These are phyloP conservation scores for Apiospora malaysiana DNA, from an alignment of 2,329 filamentous ascomycete genomes.

Conservation along the genomic window DNA sequence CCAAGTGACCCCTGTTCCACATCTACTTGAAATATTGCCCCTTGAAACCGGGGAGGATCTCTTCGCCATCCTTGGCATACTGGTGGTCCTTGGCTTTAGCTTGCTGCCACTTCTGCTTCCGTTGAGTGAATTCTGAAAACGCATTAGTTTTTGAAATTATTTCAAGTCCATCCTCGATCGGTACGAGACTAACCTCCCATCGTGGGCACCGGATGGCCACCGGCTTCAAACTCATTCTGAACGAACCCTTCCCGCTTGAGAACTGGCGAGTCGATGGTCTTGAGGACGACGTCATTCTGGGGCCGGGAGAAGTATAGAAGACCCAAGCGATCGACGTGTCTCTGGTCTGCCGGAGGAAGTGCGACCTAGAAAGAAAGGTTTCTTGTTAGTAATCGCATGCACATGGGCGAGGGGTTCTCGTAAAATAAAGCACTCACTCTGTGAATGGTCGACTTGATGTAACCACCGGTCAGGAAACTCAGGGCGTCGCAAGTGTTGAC, in stretches of 20 bases:
- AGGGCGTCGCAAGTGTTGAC: conserved; percentile 55
- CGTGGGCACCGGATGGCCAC: conserved; percentile 37
- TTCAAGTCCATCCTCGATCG: not conserved
- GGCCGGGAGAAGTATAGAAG: conserved; percentile 57
- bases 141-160: not conserved
- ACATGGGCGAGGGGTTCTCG: no score
- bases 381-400: not conserved
- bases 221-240: conserved; percentile 46
- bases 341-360: conserved; percentile 47
- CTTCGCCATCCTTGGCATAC: conserved; percentile 36
- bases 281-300: conserved; percentile 45
- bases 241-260: conserved; percentile 41
- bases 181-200: conserved; percentile 38
- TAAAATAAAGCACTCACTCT: conserved; percentile 28
- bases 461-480: conserved; percentile 52
- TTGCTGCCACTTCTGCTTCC: conserved; percentile 47
- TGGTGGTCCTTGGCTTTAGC: conserved; percentile 34
- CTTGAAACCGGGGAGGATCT: conserved; percentile 44
- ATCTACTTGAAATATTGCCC: conserved; percentile 30
- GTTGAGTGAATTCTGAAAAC: conserved; percentile 40
- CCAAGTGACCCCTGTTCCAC: no score
- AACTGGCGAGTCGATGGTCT: conserved; percentile 45
- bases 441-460: conserved; percentile 46
- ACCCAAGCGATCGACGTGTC: conserved; percentile 53
- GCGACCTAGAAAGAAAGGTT: conserved; percentile 47